Conservation (phyloP, 768 basidiomycete species). For the Mycena capillaripes region DNA sequence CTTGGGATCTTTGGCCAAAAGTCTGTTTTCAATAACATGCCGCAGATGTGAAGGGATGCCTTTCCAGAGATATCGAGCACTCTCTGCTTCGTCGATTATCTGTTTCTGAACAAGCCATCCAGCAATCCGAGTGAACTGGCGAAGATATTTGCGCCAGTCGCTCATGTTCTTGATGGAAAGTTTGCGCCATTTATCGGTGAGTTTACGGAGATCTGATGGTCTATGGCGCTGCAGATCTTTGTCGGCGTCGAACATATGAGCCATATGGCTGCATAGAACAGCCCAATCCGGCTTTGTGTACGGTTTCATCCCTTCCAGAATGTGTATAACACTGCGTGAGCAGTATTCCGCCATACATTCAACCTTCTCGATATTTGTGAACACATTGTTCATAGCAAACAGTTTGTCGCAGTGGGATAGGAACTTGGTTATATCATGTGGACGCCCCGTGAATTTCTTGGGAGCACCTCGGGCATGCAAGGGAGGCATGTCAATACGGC, state of each 20-base stretch:
- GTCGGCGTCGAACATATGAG: slow-evolving; percentile 9
- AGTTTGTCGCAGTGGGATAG: neutral
- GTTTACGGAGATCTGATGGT: neutral
- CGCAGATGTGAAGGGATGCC: neutral
- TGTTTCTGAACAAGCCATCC: neutral
- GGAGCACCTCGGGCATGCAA: neutral
- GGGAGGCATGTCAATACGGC: slow-evolving; percentile 11
- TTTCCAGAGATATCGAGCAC: neutral
- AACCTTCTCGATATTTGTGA: neutral
- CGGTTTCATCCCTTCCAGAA: slow-evolving; percentile 2
- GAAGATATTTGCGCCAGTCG: neutral
- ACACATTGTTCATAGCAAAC: slow-evolving; percentile 4
- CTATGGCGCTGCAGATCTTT: neutral
- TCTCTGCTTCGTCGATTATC: neutral
- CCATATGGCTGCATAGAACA: neutral
- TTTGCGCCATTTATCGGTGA: slow-evolving; percentile 12
- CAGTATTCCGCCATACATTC: slow-evolving; percentile 13
- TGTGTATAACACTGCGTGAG: neutral
- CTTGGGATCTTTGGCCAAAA: neutral
- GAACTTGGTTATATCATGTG: slow-evolving; percentile 8
- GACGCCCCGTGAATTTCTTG: neutral
- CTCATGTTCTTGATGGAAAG: slow-evolving; percentile 1
- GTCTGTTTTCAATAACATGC: neutral
- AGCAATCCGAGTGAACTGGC: neutral
- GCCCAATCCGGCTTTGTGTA: neutral